These are phyloP conservation scores for Thelonectria blattea DNA, from an alignment of 2,329 filamentous ascomycete genomes.

Conservation along the genomic window DNA sequence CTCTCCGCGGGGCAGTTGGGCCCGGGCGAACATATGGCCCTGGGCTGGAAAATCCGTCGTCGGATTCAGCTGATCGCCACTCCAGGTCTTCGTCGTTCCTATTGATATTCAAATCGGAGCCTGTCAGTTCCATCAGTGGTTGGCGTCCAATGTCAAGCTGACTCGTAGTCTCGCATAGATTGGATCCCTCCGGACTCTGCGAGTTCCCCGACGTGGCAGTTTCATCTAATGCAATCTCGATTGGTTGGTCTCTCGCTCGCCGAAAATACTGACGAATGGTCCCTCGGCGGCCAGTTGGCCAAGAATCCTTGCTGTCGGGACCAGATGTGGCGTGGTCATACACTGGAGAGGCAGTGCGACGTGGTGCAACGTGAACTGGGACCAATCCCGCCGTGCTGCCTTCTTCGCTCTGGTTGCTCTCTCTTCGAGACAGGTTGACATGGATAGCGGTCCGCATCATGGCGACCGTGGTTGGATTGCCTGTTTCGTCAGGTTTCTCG, in stretches of 20 bases:
- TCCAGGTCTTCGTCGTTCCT: constrained; percentile 25
- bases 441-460: constrained; percentile 39
- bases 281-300: constrained; percentile 23
- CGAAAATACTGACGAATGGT: constrained; percentile 44
- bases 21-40: constrained; percentile 14
- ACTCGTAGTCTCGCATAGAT: constrained; percentile 15
- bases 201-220: constrained; percentile 39
- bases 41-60: constrained; percentile 3
- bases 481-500: not conserved
- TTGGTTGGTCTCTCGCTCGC: constrained; percentile 30
- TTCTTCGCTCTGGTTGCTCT: constrained; percentile 42
- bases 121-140: constrained; percentile 34
- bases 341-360: constrained; percentile 10
- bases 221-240: constrained; percentile 45
- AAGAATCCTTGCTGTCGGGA: constrained; percentile 7
- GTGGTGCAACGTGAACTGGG: constrained; percentile 36
- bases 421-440: constrained; percentile 43
- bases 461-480: constrained; percentile 10
- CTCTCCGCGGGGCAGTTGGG: constrained; percentile 1
- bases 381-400: constrained; percentile 27
- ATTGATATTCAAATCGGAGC: constrained; percentile 29
- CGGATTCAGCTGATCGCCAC: constrained; percentile 2
- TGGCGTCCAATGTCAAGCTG: constrained; percentile 21
- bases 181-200: constrained; percentile 12
- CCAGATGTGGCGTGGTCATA: constrained; percentile 9